Base-by-base conservation (phyloP, 2,329 filamentous ascomycete genomes). In the Cytospora schulzeri region DNA sequence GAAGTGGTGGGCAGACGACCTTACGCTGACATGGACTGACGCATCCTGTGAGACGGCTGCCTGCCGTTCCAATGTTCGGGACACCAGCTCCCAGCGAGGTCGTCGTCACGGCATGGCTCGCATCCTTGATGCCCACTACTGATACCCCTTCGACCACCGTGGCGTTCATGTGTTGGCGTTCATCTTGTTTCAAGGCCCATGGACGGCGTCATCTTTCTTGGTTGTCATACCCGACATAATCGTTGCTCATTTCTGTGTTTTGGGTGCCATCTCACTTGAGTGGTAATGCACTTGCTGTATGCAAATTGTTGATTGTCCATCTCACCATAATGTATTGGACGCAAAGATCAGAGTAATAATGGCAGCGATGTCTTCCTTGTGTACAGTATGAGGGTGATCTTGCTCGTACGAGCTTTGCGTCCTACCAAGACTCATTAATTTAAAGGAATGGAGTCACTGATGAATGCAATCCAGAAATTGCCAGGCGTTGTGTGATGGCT, bases 1-100 rank as follows among this genome's bases (percentile, higher is more conserved):
- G 63, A 73, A 71, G 12, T 82, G 80, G 79, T 83, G 79, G 79
- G 77, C 77, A 57, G 80, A 83, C 68, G 77, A 83, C 68, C 62
- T 82, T 29, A 65, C 72, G 6, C 69, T 82, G 64, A 74, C 76
- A 8, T 82, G 80, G 80, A 76, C 71, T 38, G 72, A 82, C 69
- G 76, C 77, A 62, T 73, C 69, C 53, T 82, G 79, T 67, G 66
- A 71, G 11, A 71, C 73, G 14, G 76, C 77, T 9, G 50, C 71
- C 12, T 80, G 79, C 66, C 78, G 79, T 38, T 72, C 74, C 6
- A 66, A 69, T 50, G 70, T 76, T 12, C 71, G 71, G 54, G 71
- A 77, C 62, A 70, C 63, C 9, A 68, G 71, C 61, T 67, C 67
- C 65, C 68, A 70, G 54, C 62, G 51, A 19, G 62, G 61, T n/a